Evolutionary conservation across 768 basidiomycete genomes (phyloP).

Genomic region (Boletus coccyginus): DNA sequence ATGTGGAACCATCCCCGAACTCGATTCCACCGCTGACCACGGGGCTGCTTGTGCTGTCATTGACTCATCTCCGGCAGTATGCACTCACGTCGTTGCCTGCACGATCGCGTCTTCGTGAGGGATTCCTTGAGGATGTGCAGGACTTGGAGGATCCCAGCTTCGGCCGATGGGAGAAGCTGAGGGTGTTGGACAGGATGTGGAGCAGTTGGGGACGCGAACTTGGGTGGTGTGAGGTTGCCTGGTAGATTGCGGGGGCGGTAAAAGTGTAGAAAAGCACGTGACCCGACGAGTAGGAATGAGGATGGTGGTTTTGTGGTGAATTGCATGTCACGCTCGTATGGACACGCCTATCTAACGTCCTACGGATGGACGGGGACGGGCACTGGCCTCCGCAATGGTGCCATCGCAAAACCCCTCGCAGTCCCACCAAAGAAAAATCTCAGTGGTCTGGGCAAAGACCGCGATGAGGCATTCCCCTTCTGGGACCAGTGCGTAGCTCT

Average conservation of each 20-base stretch:
- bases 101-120: conserved; percentile 62
- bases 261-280: conserved; percentile 4
- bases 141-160: conserved; percentile 78
- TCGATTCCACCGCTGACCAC: conserved; percentile 54
- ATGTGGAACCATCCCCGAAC: conserved; percentile 11
- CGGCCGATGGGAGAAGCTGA: conserved; percentile 66
- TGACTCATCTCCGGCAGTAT: conserved; percentile 63
- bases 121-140: conserved; percentile 81
- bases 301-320: background rate
- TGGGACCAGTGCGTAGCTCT: conserved; percentile 85
- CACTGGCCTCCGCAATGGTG: conserved; percentile 78
- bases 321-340: conserved; percentile 27
- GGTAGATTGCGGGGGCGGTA: conserved; percentile 20
- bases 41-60: conserved; percentile 70
- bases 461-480: conserved; percentile 95
- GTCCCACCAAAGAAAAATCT: conserved; percentile 83
- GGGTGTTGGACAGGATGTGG: conserved; percentile 86
- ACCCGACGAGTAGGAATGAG: background rate
- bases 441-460: conserved; percentile 86
- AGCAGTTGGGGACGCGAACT: conserved; percentile 74
- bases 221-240: conserved; percentile 50
- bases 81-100: conserved; percentile 55
- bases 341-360: conserved; percentile 65
- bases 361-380: conserved; percentile 92
- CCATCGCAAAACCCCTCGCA: conserved; percentile 71